Percentiles rank a stretch among this genome's conserved stretches.
Evolutionary conservation across 2,329 filamentous ascomycete species (phyloP).

Genomic region (Endothia cerciana): DNA sequence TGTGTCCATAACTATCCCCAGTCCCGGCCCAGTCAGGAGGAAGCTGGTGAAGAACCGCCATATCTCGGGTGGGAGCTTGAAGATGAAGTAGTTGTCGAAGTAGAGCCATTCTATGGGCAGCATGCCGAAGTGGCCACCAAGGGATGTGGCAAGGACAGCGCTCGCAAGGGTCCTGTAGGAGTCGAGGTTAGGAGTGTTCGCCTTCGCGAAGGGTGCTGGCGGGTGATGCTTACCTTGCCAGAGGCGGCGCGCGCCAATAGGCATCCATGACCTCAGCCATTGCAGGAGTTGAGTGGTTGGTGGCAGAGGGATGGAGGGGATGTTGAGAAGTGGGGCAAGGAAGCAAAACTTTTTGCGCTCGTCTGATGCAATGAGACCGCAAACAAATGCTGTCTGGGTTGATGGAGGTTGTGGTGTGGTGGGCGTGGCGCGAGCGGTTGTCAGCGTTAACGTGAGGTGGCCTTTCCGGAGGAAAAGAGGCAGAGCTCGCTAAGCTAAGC

Average conservation of each 20-base stretch:
- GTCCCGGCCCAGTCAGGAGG: constrained; percentile 44
- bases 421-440: not conserved
- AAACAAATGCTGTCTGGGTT: not conserved
- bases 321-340: not conserved
- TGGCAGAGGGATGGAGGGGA: not conserved
- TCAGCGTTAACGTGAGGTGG: constrained; percentile 26
- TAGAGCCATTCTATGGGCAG: constrained; percentile 55
- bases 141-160: constrained; percentile 64
- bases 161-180: constrained; percentile 67
- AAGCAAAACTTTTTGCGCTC: constrained; percentile 26
- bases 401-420: constrained; percentile 3
- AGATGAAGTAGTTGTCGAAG: constrained; percentile 57
- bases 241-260: constrained; percentile 47
- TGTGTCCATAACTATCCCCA: constrained; percentile 70
- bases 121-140: constrained; percentile 62
- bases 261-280: constrained; percentile 47
- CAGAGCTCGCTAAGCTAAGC: not conserved
- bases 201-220: not conserved
- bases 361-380: not conserved
- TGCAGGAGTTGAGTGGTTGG: constrained; percentile 17
- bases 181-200: constrained; percentile 6
- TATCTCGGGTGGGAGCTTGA: constrained; percentile 55
- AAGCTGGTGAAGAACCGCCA: constrained; percentile 50
- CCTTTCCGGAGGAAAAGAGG: constrained; percentile 15
- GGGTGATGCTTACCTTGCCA: constrained; percentile 44